Evolutionary conservation across 2,329 filamentous ascomycete genomes (phyloP), one percentile per base, ranked within the genome.

Genomic region (Akanthomyces muscarius): DNA sequence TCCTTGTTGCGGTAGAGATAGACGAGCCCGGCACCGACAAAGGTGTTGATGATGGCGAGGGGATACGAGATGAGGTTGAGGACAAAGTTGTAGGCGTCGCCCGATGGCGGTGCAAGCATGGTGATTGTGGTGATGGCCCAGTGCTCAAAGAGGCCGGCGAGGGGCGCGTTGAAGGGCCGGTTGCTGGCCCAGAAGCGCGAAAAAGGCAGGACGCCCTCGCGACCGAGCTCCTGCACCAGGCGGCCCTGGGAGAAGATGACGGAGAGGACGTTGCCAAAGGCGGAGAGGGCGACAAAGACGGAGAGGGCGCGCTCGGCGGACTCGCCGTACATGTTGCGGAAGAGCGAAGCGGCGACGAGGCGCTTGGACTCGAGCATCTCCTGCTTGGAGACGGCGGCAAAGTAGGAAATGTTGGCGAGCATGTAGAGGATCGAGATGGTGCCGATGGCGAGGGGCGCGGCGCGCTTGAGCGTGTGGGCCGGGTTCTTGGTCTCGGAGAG

Each of bases 241-340:
- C 87, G 82, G 7, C 86, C 86, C 72, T 89, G 86, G 0, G 86
- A 86, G 74, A 89, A 89, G 65, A 89, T 89, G 65, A 89, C 86
- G 63, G 80, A 83, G 53, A 89, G 77, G 16, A 89, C 84, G 67
- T 89, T 89, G 33, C 86, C 87, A 66, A 88, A 86, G 4, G 86
- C 86, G 0, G 86, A 89, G 0, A 89, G 77, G 0, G 87, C 86
- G 25, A 89, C 86, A 65, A 89, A 88, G 61, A 88, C 86, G 28
- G 81, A 86, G 18, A 88, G 76, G 5, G 83, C 85, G 23, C 82
- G 78, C 73, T 87, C 85, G 16, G 85, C 85, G 0, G 73, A 70
- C 51, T 69, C 69, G 21, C 83, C 83, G 69, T 83, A 82, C 66
- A 85, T 80, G 69, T 85, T 85, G 57, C 80, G 76, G 77, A 86